These are phyloP conservation scores for Prunus persica DNA, from an alignment of 306 rosid genomes.

Conservation along the genomic window DNA sequence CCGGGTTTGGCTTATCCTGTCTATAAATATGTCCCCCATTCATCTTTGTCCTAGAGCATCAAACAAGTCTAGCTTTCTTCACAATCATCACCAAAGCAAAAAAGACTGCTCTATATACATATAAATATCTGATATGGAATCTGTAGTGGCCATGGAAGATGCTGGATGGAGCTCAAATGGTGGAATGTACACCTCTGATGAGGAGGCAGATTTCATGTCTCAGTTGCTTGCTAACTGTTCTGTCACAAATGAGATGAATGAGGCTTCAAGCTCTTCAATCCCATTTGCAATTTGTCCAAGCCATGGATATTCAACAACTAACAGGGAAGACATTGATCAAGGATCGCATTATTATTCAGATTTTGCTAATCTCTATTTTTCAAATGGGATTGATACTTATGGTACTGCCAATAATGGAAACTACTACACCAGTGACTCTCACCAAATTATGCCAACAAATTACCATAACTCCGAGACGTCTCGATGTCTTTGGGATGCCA, in stretches of 20 bases:
- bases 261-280: constrained; percentile 38
- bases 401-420: constrained; percentile 16
- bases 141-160: constrained; percentile 41
- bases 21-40: constrained; percentile 35
- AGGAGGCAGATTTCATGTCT: constrained; percentile 57
- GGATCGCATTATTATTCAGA: constrained; percentile 30
- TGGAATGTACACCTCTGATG: constrained; percentile 51
- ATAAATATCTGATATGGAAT: constrained; percentile 39
- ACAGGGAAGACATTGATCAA: constrained; percentile 27
- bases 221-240: constrained; percentile 40
- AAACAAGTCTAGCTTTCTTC: constrained; percentile 24
- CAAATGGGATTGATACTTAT: constrained; percentile 1
- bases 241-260: constrained; percentile 26
- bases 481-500: constrained; percentile 28
- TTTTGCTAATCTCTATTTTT: constrained; percentile 18
- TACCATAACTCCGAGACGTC: constrained; percentile 27
- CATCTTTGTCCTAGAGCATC: constrained; percentile 23
- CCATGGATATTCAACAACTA: constrained; percentile 26
- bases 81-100: constrained; percentile 9
- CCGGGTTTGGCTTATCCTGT: not conserved
- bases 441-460: constrained; percentile 30
- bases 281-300: constrained; percentile 52
- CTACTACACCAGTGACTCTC: constrained; percentile 23
- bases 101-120: not conserved
- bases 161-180: constrained; percentile 62